Percentiles rank a stretch among this genome's conserved stretches.
These are phyloP conservation scores for Ceratocystis harringtonii DNA, from an alignment of 2,329 filamentous ascomycete genomes.

Conservation along the genomic window DNA sequence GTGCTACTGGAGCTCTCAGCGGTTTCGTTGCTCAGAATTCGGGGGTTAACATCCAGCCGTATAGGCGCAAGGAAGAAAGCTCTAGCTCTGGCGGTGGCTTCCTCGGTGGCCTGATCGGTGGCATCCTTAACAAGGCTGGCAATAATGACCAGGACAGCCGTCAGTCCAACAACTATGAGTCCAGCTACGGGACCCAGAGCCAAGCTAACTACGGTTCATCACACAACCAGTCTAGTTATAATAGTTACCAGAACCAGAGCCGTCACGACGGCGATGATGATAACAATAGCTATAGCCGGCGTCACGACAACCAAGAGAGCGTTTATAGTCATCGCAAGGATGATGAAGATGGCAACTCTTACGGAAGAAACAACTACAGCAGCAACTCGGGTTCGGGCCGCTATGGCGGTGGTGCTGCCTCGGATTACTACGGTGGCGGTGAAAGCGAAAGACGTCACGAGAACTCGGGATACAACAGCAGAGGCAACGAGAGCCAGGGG, in stretches of 20 bases:
- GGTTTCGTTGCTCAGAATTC: slow-evolving; percentile 33
- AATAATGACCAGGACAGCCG: slow-evolving; percentile 25
- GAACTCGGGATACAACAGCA: slow-evolving; percentile 24
- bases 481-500: slow-evolving; percentile 38
- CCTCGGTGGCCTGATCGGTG: slow-evolving; percentile 51
- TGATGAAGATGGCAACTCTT: slow-evolving; percentile 5
- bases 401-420: slow-evolving; percentile 30
- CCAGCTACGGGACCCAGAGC: slow-evolving; percentile 37
- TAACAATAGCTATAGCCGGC: not conserved
- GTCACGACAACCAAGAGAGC: slow-evolving; percentile 14
- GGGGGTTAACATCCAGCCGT: slow-evolving; percentile 28
- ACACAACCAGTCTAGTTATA: slow-evolving; percentile 45
- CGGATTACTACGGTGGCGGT: slow-evolving; percentile 38
- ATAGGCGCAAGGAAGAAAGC: slow-evolving; percentile 28
- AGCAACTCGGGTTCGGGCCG: slow-evolving; percentile 25
- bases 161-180: slow-evolving; percentile 49
- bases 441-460: slow-evolving; percentile 24
- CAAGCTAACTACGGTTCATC: slow-evolving; percentile 45
- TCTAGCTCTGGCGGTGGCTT: slow-evolving; percentile 53
- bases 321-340: slow-evolving; percentile 3
- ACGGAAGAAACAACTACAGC: slow-evolving; percentile 6
- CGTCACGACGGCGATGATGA: slow-evolving; percentile 35
- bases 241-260: slow-evolving; percentile 45
- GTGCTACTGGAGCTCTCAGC: slow-evolving; percentile 39
- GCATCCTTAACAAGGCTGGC: slow-evolving; percentile 38